phyloP scores from a whole-genome alignment of 2,329 filamentous ascomycete species.

The Shiraia sp. region DNA sequence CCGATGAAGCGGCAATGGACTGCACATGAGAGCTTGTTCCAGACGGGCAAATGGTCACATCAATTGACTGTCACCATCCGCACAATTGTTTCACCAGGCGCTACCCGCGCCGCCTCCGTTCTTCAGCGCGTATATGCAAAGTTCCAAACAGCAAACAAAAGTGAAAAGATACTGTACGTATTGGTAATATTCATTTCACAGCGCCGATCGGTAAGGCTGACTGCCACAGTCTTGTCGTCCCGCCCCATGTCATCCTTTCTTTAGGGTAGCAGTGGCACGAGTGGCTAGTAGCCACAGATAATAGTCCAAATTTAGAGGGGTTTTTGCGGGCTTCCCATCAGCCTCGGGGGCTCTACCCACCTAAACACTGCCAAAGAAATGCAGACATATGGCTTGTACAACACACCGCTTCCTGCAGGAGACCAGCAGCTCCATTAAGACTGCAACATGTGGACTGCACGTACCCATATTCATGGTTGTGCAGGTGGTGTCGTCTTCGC shows the following conservation, averaged over 20 bases:
- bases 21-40: constrained; percentile 19
- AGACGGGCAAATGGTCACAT: constrained; percentile 20
- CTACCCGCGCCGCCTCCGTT: constrained; percentile 9
- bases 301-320: constrained; percentile 6
- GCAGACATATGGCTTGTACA: constrained; percentile 2
- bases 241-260: constrained; percentile 1
- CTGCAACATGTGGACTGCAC: constrained; percentile 10
- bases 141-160: constrained; percentile 1
- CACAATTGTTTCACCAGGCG: constrained; percentile 23
- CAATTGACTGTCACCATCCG: constrained; percentile 10
- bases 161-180: constrained; percentile 2
- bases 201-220: constrained; percentile 1
- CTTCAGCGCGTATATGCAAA: constrained; percentile 3
- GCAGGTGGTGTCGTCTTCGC: constrained; percentile 7
- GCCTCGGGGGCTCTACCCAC: neutral
- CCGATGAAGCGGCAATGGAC: constrained; percentile 15
- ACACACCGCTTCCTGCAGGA: constrained; percentile 6
- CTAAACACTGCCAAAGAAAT: constrained; percentile 1
- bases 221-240: neutral
- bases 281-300: neutral
- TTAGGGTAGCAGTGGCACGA: no score
- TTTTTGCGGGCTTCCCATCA: neutral
- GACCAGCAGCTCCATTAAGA: constrained; percentile 3
- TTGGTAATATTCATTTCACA: constrained; percentile 7
- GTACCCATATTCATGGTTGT: constrained; percentile 5